Conservation (phyloP, 2,329 filamentous ascomycete genomes). For the Aspergillus pseudoviridinutans region DNA sequence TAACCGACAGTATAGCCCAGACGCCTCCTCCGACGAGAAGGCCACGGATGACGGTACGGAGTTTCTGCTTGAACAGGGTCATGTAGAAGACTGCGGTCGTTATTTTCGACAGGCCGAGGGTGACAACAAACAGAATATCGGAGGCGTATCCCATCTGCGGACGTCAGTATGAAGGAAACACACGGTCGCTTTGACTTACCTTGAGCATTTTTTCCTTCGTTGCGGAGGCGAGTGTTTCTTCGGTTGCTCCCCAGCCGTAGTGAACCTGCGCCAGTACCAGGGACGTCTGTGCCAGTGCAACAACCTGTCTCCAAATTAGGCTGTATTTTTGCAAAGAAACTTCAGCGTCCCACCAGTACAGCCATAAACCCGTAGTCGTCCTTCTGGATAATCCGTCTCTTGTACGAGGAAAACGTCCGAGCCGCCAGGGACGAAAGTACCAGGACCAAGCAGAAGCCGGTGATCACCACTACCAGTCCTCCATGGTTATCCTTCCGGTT, state of each 20-base stretch:
- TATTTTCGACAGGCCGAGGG: conserved; percentile 41
- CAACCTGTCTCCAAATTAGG: conserved; percentile 17
- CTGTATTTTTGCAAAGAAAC: neutral
- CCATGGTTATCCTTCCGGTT: conserved; percentile 38
- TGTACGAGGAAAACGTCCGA: conserved; percentile 36
- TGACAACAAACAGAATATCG: conserved; percentile 40
- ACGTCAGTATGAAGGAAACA: neutral
- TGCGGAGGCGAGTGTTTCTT: conserved; percentile 16
- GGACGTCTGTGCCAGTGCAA: conserved; percentile 35
- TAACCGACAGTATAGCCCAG: conserved; percentile 33
- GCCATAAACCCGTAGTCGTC: conserved; percentile 35
- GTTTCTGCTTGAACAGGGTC: conserved; percentile 16
- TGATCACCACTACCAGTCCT: conserved; percentile 39
- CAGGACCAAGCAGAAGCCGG: conserved; percentile 37
- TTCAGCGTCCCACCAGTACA: conserved; percentile 23
- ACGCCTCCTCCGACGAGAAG: conserved; percentile 28
- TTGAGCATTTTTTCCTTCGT: conserved; percentile 29
- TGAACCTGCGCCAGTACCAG: conserved; percentile 36
- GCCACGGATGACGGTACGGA: conserved; percentile 9
- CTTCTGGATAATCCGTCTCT: conserved; percentile 25
- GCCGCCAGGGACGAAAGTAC: conserved; percentile 38
- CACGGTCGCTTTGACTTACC: conserved; percentile 18
- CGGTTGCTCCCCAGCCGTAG: conserved; percentile 39
- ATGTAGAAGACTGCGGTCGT: conserved; percentile 37
- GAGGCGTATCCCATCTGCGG: conserved; percentile 33